Base-by-base conservation (phyloP, 2,329 filamentous ascomycete genomes). In the Neophaeococcomyces mojaviensis region DNA sequence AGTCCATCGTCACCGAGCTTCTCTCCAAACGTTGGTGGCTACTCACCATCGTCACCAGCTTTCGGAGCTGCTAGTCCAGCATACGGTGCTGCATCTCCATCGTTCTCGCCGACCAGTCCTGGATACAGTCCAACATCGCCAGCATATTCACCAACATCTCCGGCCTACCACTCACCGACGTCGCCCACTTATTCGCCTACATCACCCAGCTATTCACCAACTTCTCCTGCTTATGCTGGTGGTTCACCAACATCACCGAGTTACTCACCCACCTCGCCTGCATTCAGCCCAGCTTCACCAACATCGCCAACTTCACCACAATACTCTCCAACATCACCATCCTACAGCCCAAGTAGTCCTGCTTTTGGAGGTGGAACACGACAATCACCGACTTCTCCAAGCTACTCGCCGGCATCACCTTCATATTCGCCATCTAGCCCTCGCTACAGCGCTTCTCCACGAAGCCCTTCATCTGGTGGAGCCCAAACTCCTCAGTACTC, bases 91-190 rank as follows among this genome's bases (percentile, higher is more conserved):
- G 70, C 73, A 3, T 76, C 72, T 20, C 73, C 73, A 10, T 67
- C 68, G 1, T 76, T 76, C 61, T 76, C 73, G 15, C 74, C 74
- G 15, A 66, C 72, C 24, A 76, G 72, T 48, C 74, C 75, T 19
- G 67, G 69, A 3, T 77, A 75, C 55, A 69, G 64, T 26, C 70
- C 71, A 8, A 77, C 73, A 1, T 74, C 71, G 33, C 79, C 77
- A 9, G 78, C 77, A 2, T 88, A 88, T 67, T 87, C 85, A 35
- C 86, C 87, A 3, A 88, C 86, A 0, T 90, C 86, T 39, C 86
- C 71, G 65, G 83, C 67, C 61, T 79, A 62, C 69, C 28, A 31
- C 12, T 79, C 49, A 68, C 68, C 66, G 26, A 67, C 67, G 15
- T 59, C 58, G 39, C 58, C 58, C 10, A 50, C 48, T 39, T 60